Percentiles rank a stretch among this genome's conserved stretches.
These are phyloP conservation scores for Cercis canadensis DNA, from an alignment of 306 rosid genomes.

Conservation along the genomic window DNA sequence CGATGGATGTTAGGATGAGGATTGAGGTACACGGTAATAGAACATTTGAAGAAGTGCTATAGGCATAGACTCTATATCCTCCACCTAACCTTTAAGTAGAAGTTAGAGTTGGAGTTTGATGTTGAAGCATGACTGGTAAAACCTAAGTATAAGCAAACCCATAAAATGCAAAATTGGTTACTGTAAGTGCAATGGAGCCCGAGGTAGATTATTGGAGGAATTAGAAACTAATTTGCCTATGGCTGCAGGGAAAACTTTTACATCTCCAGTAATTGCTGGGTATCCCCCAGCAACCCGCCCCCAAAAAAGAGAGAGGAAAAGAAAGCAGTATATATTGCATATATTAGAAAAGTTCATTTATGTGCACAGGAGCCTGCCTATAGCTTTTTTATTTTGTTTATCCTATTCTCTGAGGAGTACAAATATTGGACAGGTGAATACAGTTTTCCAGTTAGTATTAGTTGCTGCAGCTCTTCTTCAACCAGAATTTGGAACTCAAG, in stretches of 20 bases:
- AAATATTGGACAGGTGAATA: constrained; percentile 68
- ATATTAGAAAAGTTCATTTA: neutral
- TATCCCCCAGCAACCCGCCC: neutral
- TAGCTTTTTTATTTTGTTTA: constrained; percentile 16
- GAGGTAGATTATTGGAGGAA: neutral
- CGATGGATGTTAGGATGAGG: constrained; percentile 14
- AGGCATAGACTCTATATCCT: neutral
- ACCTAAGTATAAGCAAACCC: neutral
- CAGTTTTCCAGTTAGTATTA: constrained; percentile 84
- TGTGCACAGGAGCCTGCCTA: neutral
- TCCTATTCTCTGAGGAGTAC: constrained; percentile 28
- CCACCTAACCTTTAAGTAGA: neutral
- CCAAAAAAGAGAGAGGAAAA: neutral
- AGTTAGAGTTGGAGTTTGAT: neutral
- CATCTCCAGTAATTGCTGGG: neutral
- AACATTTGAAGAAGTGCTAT: constrained; percentile 8
- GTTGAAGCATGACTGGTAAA: neutral
- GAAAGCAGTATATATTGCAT: neutral
- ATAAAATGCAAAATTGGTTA: neutral
- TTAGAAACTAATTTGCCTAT: too few species aligned
- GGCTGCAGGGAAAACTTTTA: too few species aligned
- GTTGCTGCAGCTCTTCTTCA: constrained; percentile 89
- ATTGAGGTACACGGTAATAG: neutral
- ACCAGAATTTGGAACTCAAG: constrained; percentile 87
- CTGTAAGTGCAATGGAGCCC: neutral